phyloP scores from a whole-genome alignment of 129 eudicot genomes.

The Logfia minima region DNA sequence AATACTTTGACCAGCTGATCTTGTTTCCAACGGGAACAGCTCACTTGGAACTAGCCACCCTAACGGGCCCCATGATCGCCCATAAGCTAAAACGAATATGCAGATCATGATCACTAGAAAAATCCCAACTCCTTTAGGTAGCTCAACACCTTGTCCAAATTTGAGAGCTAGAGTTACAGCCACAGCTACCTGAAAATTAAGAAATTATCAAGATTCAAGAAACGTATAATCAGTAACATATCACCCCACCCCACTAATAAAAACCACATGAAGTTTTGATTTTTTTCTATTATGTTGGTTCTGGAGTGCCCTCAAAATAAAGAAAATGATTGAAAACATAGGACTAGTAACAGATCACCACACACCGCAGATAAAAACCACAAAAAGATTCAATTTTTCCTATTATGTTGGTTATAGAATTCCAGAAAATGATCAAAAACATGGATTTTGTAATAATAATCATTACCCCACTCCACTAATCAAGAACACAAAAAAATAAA shows the following conservation, averaged over 20 bases:
- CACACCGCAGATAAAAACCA: not conserved
- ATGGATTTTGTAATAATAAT: not conserved
- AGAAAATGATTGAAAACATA: not conserved
- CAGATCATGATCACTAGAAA: slow-evolving; percentile 65
- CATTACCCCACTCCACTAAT: not conserved
- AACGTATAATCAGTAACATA: not conserved
- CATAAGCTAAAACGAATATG: slow-evolving; percentile 78
- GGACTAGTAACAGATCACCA: not conserved
- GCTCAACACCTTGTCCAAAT: slow-evolving; percentile 62
- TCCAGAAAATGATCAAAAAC: slow-evolving; percentile 7
- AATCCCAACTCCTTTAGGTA: slow-evolving; percentile 64
- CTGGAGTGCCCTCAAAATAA: not conserved
- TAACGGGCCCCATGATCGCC: slow-evolving; percentile 95
- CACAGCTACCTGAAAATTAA: slow-evolving; percentile 60
- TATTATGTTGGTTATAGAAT: not conserved
- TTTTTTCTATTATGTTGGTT: not conserved
- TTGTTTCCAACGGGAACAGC: slow-evolving; percentile 85
- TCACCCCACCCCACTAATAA: not conserved
- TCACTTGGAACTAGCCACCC: slow-evolving; percentile 98
- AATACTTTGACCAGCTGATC: slow-evolving; percentile 92
- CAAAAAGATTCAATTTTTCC: not conserved
- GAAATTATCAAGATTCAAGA: slow-evolving; percentile 11
- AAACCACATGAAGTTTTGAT: not conserved
- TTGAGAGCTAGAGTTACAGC: slow-evolving; percentile 65
- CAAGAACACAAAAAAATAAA: not conserved